Evolutionary conservation across 2,329 filamentous ascomycete genomes (phyloP), one percentile per base, ranked within the genome.

Genomic region (Elsinoe necatrix): DNA sequence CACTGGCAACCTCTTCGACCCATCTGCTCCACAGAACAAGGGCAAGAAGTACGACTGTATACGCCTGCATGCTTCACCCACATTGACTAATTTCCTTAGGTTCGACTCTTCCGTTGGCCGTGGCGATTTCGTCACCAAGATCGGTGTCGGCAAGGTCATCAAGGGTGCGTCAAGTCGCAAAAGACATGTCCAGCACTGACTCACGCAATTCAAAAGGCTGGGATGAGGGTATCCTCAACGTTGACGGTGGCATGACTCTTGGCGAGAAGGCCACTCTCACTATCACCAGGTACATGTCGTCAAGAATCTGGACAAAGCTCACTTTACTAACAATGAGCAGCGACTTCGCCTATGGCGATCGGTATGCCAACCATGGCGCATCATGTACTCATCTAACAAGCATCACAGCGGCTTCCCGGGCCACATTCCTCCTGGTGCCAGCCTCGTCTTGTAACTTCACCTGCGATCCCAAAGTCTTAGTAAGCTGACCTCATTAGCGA

Each of bases 201-300:
- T 57, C 5, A 59, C 21, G 23, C 18, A 16, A 9, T 16, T 55
- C 55, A 56, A 56, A 61, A 77, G 74, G 75, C 59, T 77, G 75
- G 76, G 76, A 78, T 62, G 73, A 95, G 74, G 91, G 86, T 63
- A 90, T 97, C 55, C 63, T 76, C 52, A 69, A 64, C 57, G 67
- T 65, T 23, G 65, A 68, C 41, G 64, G 63, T 42, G 77, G 82
- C 68, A 96, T 98, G 92, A 85, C 85, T 69, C 77, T 95, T 58
- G 91, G 92, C 70, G 92, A 97, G 80, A 92, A 88, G 77, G 85
- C 89, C 55, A 87, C 82, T 54, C 79, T 98, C 62, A 86, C 84
- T 63, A 96, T 97, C 69, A 80, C 84, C 61, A 78, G 80, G 86
- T 90, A 79, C 71, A 80, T 67, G n/a, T n/a, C n/a, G n/a, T n/a